A percentile compares a stretch with the other conserved stretches of the same genome.
Evolutionary conservation across 129 eudicot species (phyloP).

Genomic region (Artemisia annua): DNA sequence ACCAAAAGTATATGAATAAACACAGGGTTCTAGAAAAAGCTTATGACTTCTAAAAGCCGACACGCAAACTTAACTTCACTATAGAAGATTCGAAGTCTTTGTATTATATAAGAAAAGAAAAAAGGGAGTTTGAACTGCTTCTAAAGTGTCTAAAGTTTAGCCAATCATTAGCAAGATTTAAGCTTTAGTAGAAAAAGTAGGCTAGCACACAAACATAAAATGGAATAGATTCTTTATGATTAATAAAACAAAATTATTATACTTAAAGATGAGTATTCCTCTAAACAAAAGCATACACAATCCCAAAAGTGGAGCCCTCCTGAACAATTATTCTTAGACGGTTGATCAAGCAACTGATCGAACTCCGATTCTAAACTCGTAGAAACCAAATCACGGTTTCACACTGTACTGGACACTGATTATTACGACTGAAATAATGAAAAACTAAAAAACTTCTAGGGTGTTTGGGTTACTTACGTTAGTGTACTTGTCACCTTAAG

Average conservation of each 20-base stretch:
- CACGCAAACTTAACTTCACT: not conserved
- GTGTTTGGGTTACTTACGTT: not conserved
- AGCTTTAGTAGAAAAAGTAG: slow-evolving; percentile 29
- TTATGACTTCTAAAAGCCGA: not conserved
- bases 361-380: slow-evolving; percentile 1
- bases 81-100: slow-evolving; percentile 35
- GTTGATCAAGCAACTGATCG: slow-evolving; percentile 30
- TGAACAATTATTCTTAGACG: slow-evolving; percentile 24
- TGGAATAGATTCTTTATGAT: slow-evolving; percentile 36
- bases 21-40: slow-evolving; percentile 20
- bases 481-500: not conserved
- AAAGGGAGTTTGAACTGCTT: slow-evolving; percentile 30
- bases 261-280: slow-evolving; percentile 48
- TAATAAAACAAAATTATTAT: slow-evolving; percentile 30
- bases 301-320: slow-evolving; percentile 18
- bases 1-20: slow-evolving; percentile 30
- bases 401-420: not conserved
- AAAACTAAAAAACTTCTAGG: too few relatives aligned
- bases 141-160: slow-evolving; percentile 27
- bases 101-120: slow-evolving; percentile 19
- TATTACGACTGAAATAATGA: too few relatives aligned
- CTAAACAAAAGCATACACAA: slow-evolving; percentile 53
- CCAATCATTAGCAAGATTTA: slow-evolving; percentile 25
- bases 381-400: not conserved
- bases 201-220: slow-evolving; percentile 29